Conservation (phyloP, 2,329 filamentous ascomycete genomes). For the Plenodomus tracheiphilus region DNA sequence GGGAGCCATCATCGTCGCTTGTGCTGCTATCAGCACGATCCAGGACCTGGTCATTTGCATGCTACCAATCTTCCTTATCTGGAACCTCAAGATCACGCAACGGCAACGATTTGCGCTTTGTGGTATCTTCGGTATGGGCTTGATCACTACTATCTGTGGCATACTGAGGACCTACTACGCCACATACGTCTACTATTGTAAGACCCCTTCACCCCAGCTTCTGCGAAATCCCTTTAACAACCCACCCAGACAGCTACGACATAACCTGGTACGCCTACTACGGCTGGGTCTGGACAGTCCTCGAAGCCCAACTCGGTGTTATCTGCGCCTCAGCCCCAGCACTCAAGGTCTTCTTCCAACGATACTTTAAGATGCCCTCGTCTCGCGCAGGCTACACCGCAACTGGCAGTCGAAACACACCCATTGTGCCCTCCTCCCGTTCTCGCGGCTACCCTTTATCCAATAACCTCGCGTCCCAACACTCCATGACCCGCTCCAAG, state of each 20-base stretch:
- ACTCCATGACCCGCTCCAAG: conserved; percentile 9
- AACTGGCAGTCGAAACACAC: conserved; percentile 5
- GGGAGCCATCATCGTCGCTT: conserved; percentile 42
- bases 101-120: conserved; percentile 51
- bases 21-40: conserved; percentile 44
- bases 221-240: not conserved
- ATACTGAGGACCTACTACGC: conserved; percentile 46
- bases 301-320: conserved; percentile 48
- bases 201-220: not conserved
- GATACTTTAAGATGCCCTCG: conserved; percentile 37
- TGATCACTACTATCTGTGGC: conserved; percentile 45
- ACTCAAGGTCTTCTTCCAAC: conserved; percentile 49
- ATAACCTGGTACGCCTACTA: conserved; percentile 47
- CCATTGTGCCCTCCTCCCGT: not conserved
- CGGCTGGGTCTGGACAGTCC: conserved; percentile 47
- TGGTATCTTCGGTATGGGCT: conserved; percentile 49
- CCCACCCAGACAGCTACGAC: conserved; percentile 38
- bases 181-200: conserved; percentile 33
- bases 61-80: conserved; percentile 50
- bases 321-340: conserved; percentile 50
- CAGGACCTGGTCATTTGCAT: conserved; percentile 48
- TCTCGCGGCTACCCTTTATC: conserved; percentile 1
- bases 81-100: conserved; percentile 48
- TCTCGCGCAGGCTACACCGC: conserved; percentile 13
- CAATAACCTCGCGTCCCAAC: not conserved